Conservation (phyloP, 1,139 yeast genomes). For the Suhomyces ambrosiae region DNA sequence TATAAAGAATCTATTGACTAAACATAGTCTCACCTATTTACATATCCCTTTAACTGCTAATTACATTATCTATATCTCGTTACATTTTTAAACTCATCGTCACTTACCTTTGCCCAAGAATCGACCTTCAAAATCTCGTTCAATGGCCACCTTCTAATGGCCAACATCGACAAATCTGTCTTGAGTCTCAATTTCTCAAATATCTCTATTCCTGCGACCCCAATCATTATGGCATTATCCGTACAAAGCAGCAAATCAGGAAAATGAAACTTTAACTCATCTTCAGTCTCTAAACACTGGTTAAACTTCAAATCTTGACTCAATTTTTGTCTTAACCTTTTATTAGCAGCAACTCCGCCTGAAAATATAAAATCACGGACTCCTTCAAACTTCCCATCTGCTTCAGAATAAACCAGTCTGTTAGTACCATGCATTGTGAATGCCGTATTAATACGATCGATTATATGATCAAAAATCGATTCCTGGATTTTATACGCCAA, state of each 20-base stretch:
- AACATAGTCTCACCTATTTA: no score
- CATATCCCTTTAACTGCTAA: no score
- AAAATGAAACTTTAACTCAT: constrained; percentile 46
- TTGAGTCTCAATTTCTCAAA: constrained; percentile 55
- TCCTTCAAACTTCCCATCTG: constrained; percentile 40
- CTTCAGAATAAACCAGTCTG: constrained; percentile 14
- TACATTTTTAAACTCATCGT: constrained; percentile 14
- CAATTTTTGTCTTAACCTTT: constrained; percentile 55
- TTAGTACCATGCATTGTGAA: constrained; percentile 37
- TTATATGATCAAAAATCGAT: constrained; percentile 69
- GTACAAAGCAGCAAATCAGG: constrained; percentile 80
- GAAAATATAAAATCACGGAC: constrained; percentile 72
- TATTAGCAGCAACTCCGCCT: constrained; percentile 92
- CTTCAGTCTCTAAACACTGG: constrained; percentile 11
- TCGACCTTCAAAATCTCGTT: constrained; percentile 47
- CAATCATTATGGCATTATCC: constrained; percentile 96
- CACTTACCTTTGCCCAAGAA: constrained; percentile 49
- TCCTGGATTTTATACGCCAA: constrained; percentile 68
- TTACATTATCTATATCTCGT: no score
- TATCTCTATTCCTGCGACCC: constrained; percentile 92
- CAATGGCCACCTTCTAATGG: constrained; percentile 78
- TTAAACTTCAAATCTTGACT: constrained; percentile 30
- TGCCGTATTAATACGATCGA: constrained; percentile 61
- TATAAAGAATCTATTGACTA: no score
- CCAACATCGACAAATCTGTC: constrained; percentile 55